Percentiles rank a stretch among this genome's conserved stretches.
Conservation (phyloP, 2,329 filamentous ascomycete species). For the Aspergillus brunneoviolaceus region DNA sequence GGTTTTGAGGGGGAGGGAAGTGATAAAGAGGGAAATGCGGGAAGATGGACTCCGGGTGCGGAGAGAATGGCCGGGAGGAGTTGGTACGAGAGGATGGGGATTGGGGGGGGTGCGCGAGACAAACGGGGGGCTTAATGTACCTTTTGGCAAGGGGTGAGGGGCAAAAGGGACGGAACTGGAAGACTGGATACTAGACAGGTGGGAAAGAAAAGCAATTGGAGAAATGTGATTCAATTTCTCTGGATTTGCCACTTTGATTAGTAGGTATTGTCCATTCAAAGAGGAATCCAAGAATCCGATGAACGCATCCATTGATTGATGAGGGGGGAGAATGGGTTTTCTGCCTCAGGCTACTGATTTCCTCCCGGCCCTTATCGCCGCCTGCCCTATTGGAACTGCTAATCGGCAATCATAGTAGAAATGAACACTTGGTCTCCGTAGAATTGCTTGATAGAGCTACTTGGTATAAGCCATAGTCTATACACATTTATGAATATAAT, state of each 20-base stretch:
- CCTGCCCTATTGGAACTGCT: too few relatives aligned
- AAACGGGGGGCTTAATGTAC: neutral
- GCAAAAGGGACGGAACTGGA: too few relatives aligned
- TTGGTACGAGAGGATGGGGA: neutral
- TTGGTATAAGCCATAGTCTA: too few relatives aligned
- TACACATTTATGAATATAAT: too few relatives aligned
- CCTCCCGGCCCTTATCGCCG: neutral
- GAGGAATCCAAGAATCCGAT: neutral
- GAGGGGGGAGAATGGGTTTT: neutral
- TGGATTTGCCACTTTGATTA: neutral
- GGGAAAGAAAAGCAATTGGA: neutral
- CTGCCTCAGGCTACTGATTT: conserved; percentile 14
- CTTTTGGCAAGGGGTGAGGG: neutral
- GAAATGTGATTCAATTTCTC: neutral
- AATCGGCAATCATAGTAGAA: too few relatives aligned
- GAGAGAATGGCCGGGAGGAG: neutral
- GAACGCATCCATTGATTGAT: neutral
- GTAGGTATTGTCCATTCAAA: neutral
- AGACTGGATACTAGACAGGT: neutral
- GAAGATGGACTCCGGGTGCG: neutral
- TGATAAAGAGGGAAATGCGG: neutral
- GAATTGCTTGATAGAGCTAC: too few relatives aligned
- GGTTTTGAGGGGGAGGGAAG: neutral
- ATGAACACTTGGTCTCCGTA: too few relatives aligned
- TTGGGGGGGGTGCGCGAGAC: neutral